These are phyloP conservation scores for Penicillium cosmopolitanum DNA, from an alignment of 495 filamentous ascomycete genomes.

Conservation along the genomic window DNA sequence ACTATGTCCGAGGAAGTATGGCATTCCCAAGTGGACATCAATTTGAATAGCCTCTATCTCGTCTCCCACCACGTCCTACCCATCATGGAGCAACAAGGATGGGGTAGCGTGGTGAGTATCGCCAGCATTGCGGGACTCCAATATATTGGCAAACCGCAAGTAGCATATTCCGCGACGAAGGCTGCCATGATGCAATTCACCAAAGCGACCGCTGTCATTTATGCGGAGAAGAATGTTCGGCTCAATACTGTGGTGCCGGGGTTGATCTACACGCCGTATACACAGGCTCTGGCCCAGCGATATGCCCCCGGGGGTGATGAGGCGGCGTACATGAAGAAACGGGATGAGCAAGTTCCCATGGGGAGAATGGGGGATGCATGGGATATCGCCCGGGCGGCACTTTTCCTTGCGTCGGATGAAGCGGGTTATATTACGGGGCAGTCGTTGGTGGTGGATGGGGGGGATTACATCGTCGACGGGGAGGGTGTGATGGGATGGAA, in stretches of 20 bases:
- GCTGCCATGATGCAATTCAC: conserved; percentile 54
- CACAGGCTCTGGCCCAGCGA: conserved; percentile 44
- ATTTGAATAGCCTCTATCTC: conserved; percentile 57
- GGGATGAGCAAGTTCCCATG: conserved; percentile 49
- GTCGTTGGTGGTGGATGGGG: conserved; percentile 58
- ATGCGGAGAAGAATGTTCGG: conserved; percentile 47
- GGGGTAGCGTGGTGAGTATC: conserved; percentile 49
- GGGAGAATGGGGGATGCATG: conserved; percentile 46
- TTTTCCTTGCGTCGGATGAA: conserved; percentile 55
- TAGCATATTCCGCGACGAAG: conserved; percentile 56
- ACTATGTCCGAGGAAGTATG: conserved; percentile 50
- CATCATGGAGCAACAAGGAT: conserved; percentile 50
- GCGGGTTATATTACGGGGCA: conserved; percentile 57
- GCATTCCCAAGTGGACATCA: conserved; percentile 54
- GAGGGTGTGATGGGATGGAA: conserved; percentile 1
- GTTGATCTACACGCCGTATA: conserved; percentile 52
- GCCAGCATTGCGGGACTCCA: conserved; percentile 51
- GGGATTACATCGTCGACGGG: conserved; percentile 44
- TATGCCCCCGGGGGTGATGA: conserved; percentile 43
- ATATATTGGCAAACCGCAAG: conserved; percentile 56
- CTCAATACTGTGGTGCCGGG: conserved; percentile 60
- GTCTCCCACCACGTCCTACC: conserved; percentile 50
- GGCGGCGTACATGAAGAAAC: conserved; percentile 37
- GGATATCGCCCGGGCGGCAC: conserved; percentile 56
- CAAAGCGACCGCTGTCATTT: conserved; percentile 53